phyloP scores from a whole-genome alignment of 2,329 filamentous ascomycete genomes.

The Nothopassalora personata region DNA sequence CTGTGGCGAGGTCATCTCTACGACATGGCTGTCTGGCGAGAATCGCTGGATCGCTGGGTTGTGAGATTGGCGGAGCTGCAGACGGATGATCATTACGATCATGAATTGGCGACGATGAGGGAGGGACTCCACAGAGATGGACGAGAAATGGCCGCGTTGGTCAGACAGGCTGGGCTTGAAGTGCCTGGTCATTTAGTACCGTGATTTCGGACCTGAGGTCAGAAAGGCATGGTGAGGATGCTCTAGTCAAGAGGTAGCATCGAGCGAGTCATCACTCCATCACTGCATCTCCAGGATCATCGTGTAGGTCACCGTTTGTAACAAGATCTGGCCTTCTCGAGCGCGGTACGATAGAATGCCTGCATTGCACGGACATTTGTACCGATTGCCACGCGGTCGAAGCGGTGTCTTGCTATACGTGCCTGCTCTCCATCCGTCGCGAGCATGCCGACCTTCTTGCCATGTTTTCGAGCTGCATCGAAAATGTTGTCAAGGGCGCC shows the following conservation, averaged over 20 bases:
- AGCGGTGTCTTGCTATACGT: slow-evolving; percentile 44
- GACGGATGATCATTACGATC: background rate
- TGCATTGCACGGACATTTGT: slow-evolving; percentile 22
- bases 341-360: slow-evolving; percentile 24
- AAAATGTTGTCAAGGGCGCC: slow-evolving; percentile 49
- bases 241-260: too few relatives aligned
- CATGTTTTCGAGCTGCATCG: slow-evolving; percentile 53
- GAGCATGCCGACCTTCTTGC: slow-evolving; percentile 59
- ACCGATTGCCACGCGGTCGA: slow-evolving; percentile 44
- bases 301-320: too few relatives aligned
- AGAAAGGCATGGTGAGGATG: too few relatives aligned
- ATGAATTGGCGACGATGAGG: background rate
- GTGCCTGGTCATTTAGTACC: background rate
- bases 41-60: background rate
- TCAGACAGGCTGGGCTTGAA: background rate
- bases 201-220: background rate
- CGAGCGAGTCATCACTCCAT: too few relatives aligned
- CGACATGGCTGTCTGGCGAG: background rate
- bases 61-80: background rate
- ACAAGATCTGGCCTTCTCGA: background rate
- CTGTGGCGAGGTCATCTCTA: background rate
- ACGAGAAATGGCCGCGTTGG: background rate
- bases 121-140: background rate
- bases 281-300: too few relatives aligned
- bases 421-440: slow-evolving; percentile 47